Evolutionary conservation across 2,329 filamentous ascomycete genomes (phyloP).

Genomic region (Helotiales sp.): DNA sequence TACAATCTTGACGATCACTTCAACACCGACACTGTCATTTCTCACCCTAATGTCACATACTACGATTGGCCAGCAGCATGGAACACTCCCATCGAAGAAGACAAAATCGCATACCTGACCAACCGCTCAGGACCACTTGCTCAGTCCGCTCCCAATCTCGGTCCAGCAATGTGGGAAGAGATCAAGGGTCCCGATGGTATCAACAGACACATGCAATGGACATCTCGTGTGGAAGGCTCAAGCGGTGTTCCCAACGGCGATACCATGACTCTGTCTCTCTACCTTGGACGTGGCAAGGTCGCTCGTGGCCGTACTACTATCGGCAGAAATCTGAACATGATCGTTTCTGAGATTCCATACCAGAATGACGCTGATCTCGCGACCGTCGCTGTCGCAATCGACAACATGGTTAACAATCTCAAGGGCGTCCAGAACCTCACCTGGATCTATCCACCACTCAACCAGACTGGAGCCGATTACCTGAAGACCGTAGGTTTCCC

Average conservation of each 20-base stretch:
- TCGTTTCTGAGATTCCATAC: constrained; percentile 59
- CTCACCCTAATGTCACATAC: constrained; percentile 57
- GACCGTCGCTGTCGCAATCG: constrained; percentile 68
- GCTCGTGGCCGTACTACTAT: constrained; percentile 67
- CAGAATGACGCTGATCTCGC: constrained; percentile 60
- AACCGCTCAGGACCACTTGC: constrained; percentile 63
- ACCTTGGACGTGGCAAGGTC: constrained; percentile 67
- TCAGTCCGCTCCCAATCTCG: constrained; percentile 69
- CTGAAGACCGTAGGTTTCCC: constrained; percentile 52
- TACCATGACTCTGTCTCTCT: constrained; percentile 55
- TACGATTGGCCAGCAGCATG: constrained; percentile 71
- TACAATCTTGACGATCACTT: constrained; percentile 63
- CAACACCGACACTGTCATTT: constrained; percentile 61
- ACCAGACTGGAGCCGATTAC: constrained; percentile 59
- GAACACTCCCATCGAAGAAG: constrained; percentile 50
- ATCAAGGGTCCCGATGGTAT: constrained; percentile 63
- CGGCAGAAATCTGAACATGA: constrained; percentile 59
- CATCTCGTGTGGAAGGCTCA: constrained; percentile 62
- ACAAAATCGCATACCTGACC: constrained; percentile 54
- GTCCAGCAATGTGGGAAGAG: constrained; percentile 65
- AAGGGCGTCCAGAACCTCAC: constrained; percentile 58
- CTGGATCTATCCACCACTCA: constrained; percentile 59
- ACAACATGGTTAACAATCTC: constrained; percentile 62
- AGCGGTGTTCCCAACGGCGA: constrained; percentile 33
- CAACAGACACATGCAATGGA: constrained; percentile 68